Base-by-base conservation (phyloP, 2,329 filamentous ascomycete genomes). In the Geosmithia putterillii region DNA sequence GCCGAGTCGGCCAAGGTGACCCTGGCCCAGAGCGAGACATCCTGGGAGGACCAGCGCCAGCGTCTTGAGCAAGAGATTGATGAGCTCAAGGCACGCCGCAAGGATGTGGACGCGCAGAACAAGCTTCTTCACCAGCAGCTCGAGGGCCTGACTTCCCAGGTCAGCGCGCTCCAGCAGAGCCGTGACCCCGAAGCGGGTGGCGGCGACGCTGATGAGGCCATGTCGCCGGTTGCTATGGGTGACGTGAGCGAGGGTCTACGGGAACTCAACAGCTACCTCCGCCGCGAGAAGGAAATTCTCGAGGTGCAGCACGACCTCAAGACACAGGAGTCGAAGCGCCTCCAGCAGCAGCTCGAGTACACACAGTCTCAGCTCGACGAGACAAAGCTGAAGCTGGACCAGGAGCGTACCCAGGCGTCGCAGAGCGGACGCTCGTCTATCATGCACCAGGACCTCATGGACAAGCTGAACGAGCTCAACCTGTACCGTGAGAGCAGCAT, bases 281-380 rank as follows among this genome's bases (percentile, higher is more conserved):
- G 90, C 39, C 83, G 87, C 37, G 94, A 98, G 64, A 98, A 96
- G 69, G 92, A 96, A 58, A 96, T 98, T 50, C 75, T 95, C 8
- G 90, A 98, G 53, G 86, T 95, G n/a, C 90, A 96, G 56, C 85
- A 88, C 54, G 89, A 95, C 52, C 71, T 96, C 38, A 89, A 90
- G 54, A 73, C 81, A 1, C 86, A 94, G 53, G 92, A 98, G 62
- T 74, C 79, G 43, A 94, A 94, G 63, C 80, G 92, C 43, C 65
- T 95, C 37, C 86, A 90, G 55, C 87, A 95, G 54, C 88, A 96
- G 56, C 74, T 95, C 20, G 83, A 94, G 42, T 89, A 95, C 57
- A 74, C 82, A 8, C 86, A 92, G 54, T 78, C 78, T 19, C 87
- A 96, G 58, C 79, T 98, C 7, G 92, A 98, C 48, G 88, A 95